These are phyloP conservation scores for Cryphonectria carpinicola DNA, from an alignment of 2,329 filamentous ascomycete genomes.

Conservation along the genomic window DNA sequence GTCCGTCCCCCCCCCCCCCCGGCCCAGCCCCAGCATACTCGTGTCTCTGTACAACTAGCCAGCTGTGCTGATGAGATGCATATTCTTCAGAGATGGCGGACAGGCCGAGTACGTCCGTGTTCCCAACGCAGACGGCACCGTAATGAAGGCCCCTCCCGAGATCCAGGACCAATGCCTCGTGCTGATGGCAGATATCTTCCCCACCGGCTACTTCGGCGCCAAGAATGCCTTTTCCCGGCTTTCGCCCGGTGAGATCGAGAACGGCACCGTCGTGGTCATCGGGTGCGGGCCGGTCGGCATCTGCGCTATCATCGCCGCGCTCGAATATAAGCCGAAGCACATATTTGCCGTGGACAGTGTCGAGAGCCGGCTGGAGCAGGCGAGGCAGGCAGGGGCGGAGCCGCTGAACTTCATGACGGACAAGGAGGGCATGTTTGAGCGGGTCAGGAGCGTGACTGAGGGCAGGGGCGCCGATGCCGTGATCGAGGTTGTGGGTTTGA, in stretches of 20 bases:
- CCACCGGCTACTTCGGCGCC: conserved; percentile 83
- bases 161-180: conserved; percentile 77
- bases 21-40: too few relatives aligned
- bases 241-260: conserved; percentile 56
- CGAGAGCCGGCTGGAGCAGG: conserved; percentile 73
- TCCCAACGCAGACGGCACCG: conserved; percentile 78
- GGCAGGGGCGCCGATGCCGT: conserved; percentile 85
- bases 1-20: too few relatives aligned
- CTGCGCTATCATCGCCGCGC: conserved; percentile 77
- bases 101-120: conserved; percentile 85
- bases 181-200: conserved; percentile 86
- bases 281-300: conserved; percentile 87
- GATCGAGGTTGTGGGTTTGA: conserved; percentile 76
- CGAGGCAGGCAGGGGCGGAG: conserved; percentile 76
- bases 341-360: conserved; percentile 81
- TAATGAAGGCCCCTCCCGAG: conserved; percentile 71
- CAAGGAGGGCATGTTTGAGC: conserved; percentile 64
- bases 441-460: conserved; percentile 74
- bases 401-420: conserved; percentile 78
- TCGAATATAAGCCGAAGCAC: conserved; percentile 75
- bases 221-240: conserved; percentile 71
- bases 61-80: background rate
- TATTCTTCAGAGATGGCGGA: conserved; percentile 63
- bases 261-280: conserved; percentile 76
- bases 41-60: background rate